Conservation (phyloP, 352 stramenopile species). For the Phytophthora cactorum region DNA sequence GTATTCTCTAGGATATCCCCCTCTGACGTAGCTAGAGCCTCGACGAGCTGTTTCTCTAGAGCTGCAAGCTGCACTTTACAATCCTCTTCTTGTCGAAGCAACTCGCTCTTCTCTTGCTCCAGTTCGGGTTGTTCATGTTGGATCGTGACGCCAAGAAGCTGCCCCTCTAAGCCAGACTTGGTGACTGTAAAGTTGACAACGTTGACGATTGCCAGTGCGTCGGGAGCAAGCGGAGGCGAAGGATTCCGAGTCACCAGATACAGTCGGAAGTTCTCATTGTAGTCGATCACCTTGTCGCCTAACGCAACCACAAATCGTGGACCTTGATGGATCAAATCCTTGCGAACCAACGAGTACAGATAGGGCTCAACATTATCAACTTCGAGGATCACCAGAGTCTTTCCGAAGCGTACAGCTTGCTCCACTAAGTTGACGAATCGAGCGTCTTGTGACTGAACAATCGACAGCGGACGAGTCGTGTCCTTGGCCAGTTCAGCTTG, state of each 20-base stretch:
- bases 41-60: constrained; percentile 94
- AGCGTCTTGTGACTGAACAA: constrained; percentile 86
- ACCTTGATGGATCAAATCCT: constrained; percentile 92
- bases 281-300: constrained; percentile 94
- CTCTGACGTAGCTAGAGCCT: constrained; percentile 93
- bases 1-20: constrained; percentile 97
- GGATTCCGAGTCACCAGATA: constrained; percentile 93
- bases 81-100: constrained; percentile 93
- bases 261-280: constrained; percentile 95
- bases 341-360: constrained; percentile 92
- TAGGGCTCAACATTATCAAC: constrained; percentile 93
- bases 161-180: constrained; percentile 91
- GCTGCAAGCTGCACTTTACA: constrained; percentile 94
- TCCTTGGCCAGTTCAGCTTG: constrained; percentile 89
- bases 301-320: constrained; percentile 91
- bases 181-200: constrained; percentile 97
- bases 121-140: constrained; percentile 95
- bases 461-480: constrained; percentile 85
- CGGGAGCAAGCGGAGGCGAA: constrained; percentile 84
- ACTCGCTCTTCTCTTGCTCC: constrained; percentile 92
- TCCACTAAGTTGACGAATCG: constrained; percentile 94
- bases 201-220: constrained; percentile 91
- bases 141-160: constrained; percentile 94
- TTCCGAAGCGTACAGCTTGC: constrained; percentile 96
- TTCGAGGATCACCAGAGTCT: constrained; percentile 94